Base-by-base conservation (phyloP, 2,329 filamentous ascomycete genomes). In the Curvularia lunata region DNA sequence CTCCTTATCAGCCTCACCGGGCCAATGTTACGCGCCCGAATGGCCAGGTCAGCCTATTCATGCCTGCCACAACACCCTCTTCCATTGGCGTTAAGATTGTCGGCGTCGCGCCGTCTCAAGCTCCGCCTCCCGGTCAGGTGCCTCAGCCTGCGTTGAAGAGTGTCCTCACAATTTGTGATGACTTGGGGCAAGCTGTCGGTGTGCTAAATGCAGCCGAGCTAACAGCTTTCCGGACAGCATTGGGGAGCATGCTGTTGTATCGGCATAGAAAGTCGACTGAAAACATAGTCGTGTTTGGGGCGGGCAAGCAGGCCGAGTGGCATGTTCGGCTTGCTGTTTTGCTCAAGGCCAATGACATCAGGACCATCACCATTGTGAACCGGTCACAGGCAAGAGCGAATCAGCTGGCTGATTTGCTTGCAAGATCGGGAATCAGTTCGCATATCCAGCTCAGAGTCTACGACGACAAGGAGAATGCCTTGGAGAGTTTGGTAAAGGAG, bases 201-300 rank as follows among this genome's bases (percentile, higher is more conserved):
- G 82, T 94, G 54, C 78, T 95, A 37, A 89, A 91, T 67, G 90
- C 91, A 16, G 84, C 85, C 58, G 87, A 90, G 45, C 79, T 94
- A 30, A 95, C 91, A 0, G 91, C 89, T 3, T 95, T 94, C 76
- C 87, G 91, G 59, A 95, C 91, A 0, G 89, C 91, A 0, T 80
- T 94, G 10, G 86, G 86, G 1, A 89, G 88, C 4, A 85, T 88
- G 52, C 86, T 88, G 25, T 82, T 92, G 8, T 71, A 62, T 27
- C 48, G 50, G 13, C 40, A 53, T 42, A 54, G 71, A 1, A 57
- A 55, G 10, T 19, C 28, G 4, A 62, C 60, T 28, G 70, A 68
- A n/a, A 73, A 74, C 1, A 63, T 83, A 1, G 65, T 83, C 9
- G 76, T 84, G 1, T 81, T 83, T 58, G 82, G 82, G 8, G 79